Base-by-base conservation (phyloP, 495 filamentous ascomycete species). In the Neurospora sp. region DNA sequence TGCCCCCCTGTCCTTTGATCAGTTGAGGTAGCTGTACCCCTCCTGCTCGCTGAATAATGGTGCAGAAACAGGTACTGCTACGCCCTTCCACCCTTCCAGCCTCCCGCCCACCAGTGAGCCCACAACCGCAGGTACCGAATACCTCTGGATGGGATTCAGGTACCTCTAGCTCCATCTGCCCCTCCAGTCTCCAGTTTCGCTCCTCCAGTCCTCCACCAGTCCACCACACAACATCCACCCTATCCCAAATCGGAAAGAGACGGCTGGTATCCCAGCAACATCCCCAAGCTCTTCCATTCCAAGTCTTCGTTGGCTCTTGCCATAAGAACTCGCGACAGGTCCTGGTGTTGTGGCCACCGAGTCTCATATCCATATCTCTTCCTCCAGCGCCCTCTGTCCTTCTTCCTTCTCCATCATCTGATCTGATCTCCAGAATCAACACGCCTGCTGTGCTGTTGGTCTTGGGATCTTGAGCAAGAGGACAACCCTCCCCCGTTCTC, bases 401-500 rank as follows among this genome's bases (percentile, higher is more conserved):
- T 71, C 31, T 39, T 70, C 27, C 72, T 70, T 41, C 69, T 27
- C 59, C 11, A 39, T 42, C 31, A 44, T 66, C 38, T 69, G 35
- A 14, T 73, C 62, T 46, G 31, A 39, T 69, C 66, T 69, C n/a
- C 62, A 40, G 27, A 10, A 31, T 69, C 48, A 41, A 70, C 16
- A 70, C 66, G 8, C 72, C 39, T 73, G 37, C 38, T n/a, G 54
- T 73, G 38, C 12, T 38, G 70, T 71, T 46, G 70, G 70, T 71
- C 39, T 41, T 35, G 39, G 40, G 39, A 35, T 71, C 40, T 54
- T 6, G 54, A 62, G 54, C 54, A 62, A 62, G 54, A 62, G 27
- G 54, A 62, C 27, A 27, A 62, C 1, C 54, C 54, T 66, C 27
- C 54, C 54, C 54, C 54, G 20, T 31, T 59, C n/a, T 72, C 40